These are phyloP conservation scores for Dactylellina sp. DNA, from an alignment of 2,329 filamentous ascomycete genomes.

Conservation along the genomic window DNA sequence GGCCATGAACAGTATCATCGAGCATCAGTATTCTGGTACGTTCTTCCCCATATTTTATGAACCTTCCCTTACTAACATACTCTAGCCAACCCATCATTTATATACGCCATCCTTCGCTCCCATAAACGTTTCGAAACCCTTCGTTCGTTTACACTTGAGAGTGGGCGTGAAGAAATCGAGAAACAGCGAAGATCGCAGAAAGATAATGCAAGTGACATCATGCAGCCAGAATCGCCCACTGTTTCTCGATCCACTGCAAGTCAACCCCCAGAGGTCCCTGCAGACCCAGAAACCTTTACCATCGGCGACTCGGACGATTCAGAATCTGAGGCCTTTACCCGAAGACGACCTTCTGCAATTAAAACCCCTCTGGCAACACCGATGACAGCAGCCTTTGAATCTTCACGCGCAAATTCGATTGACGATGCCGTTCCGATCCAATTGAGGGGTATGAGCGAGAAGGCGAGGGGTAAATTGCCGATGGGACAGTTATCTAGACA, in stretches of 20 bases:
- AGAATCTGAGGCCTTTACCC: slow-evolving; percentile 69
- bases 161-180: slow-evolving; percentile 90
- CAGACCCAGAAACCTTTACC: slow-evolving; percentile 74
- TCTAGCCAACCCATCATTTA: slow-evolving; percentile 80
- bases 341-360: slow-evolving; percentile 59
- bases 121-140: slow-evolving; percentile 86
- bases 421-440: slow-evolving; percentile 87
- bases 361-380: slow-evolving; percentile 47
- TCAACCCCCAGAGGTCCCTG: slow-evolving; percentile 32
- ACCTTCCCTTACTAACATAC: slow-evolving; percentile 56
- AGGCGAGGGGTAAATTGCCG: slow-evolving; percentile 94
- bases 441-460: slow-evolving; percentile 93
- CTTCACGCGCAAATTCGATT: slow-evolving; percentile 68
- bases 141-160: slow-evolving; percentile 88
- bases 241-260: slow-evolving; percentile 10
- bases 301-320: slow-evolving; percentile 85
- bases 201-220: slow-evolving; percentile 66
- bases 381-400: slow-evolving; percentile 70
- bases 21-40: slow-evolving; percentile 84
- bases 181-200: slow-evolving; percentile 78
- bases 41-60: slow-evolving; percentile 27
- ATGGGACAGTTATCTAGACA: slow-evolving; percentile 88
- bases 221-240: slow-evolving; percentile 38
- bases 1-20: slow-evolving; percentile 87
- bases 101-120: slow-evolving; percentile 82